These are phyloP conservation scores for Pilatotrama ljubarskyi DNA, from an alignment of 768 basidiomycete genomes.

Conservation along the genomic window DNA sequence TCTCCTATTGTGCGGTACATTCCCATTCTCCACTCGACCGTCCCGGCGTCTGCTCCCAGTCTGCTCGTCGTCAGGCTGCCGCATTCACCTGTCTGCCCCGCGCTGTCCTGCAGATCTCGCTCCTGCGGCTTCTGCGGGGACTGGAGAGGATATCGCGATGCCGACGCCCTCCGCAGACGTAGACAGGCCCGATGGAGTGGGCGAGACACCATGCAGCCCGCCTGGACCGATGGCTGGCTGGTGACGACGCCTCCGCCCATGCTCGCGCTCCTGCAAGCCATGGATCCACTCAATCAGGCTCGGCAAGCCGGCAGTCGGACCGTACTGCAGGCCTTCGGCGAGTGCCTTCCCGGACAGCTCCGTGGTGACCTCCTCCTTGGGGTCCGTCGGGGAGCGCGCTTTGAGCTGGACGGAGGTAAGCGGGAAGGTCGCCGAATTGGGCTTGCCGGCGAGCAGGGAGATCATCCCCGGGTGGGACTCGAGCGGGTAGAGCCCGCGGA, in stretches of 20 bases:
- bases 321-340: constrained; percentile 71
- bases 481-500: constrained; percentile 69
- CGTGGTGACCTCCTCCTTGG: constrained; percentile 45
- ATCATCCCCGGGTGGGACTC: constrained; percentile 82
- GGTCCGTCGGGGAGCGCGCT: constrained; percentile 64
- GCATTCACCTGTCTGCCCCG: too few species aligned
- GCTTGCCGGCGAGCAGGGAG: constrained; percentile 86
- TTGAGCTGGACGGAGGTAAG: constrained; percentile 34
- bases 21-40: too few species aligned
- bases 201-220: constrained; percentile 27
- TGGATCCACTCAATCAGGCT: constrained; percentile 66
- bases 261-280: constrained; percentile 69
- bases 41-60: too few species aligned
- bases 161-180: constrained; percentile 38
- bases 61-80: too few species aligned
- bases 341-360: constrained; percentile 39
- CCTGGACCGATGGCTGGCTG: constrained; percentile 3
- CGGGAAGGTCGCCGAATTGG: constrained; percentile 46
- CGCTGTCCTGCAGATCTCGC: too few species aligned
- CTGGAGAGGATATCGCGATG: constrained; percentile 46
- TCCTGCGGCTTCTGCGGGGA: too few species aligned
- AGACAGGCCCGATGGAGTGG: constrained; percentile 31
- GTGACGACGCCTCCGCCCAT: constrained; percentile 63
- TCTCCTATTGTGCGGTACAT: too few species aligned
- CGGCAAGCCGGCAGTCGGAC: constrained; percentile 69